Evolutionary conservation across 371 early-diverging fungal genomes (phyloP).

Genomic region (Mucor plumbeus): DNA sequence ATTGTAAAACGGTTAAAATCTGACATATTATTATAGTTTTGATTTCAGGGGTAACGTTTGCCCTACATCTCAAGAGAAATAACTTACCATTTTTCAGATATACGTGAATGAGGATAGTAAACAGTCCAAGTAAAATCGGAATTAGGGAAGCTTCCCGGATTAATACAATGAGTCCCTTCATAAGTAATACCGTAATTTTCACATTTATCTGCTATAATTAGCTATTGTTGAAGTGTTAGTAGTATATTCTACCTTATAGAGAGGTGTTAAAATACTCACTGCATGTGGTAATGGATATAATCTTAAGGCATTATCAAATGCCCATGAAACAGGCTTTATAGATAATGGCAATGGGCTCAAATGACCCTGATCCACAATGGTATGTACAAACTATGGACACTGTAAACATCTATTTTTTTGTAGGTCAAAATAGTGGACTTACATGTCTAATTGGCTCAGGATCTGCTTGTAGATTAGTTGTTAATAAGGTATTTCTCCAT

Average conservation of each 20-base stretch:
- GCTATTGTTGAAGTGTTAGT: conserved; percentile 39
- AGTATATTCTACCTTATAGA: background rate
- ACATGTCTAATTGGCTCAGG: conserved; percentile 69
- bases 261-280: conserved; percentile 48
- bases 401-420: background rate
- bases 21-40: background rate
- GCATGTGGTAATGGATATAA: conserved; percentile 89
- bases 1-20: background rate
- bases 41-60: background rate
- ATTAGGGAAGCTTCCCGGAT: conserved; percentile 87
- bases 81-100: conserved; percentile 58
- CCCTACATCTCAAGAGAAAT: background rate
- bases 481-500: conserved; percentile 76
- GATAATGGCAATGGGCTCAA: conserved; percentile 81
- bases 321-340: conserved; percentile 78
- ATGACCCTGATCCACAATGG: conserved; percentile 85
- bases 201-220: conserved; percentile 86
- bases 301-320: conserved; percentile 81
- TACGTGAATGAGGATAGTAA: conserved; percentile 74
- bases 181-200: conserved; percentile 75
- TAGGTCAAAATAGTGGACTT: conserved; percentile 12
- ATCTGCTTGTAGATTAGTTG: conserved; percentile 52
- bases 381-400: conserved; percentile 72
- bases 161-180: conserved; percentile 78
- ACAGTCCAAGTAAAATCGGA: conserved; percentile 75